phyloP scores from a whole-genome alignment of 768 basidiomycete species.

The Guyanaporus albipodus region DNA sequence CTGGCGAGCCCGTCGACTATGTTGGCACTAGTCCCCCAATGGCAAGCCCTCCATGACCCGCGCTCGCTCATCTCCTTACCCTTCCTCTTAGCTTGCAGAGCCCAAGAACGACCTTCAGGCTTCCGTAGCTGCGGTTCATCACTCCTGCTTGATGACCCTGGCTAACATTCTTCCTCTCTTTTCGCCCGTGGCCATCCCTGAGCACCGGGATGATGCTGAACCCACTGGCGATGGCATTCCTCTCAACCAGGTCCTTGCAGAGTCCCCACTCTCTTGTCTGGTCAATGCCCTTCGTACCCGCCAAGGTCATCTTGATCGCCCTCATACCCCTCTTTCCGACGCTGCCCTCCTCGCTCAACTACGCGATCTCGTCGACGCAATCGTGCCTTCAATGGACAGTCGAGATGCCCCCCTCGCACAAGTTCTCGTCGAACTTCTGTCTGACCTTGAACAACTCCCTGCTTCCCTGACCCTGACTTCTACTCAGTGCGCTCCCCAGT shows the following conservation, averaged over 20 bases:
- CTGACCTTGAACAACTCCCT: slow-evolving; percentile 64
- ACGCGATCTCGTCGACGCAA: slow-evolving; percentile 45
- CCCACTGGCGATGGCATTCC: slow-evolving; percentile 24
- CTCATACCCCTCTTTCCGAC: slow-evolving; percentile 42
- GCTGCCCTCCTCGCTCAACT: slow-evolving; percentile 59
- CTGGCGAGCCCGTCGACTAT: slow-evolving; percentile 20
- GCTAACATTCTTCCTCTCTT: slow-evolving; percentile 64
- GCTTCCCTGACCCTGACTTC: slow-evolving; percentile 17
- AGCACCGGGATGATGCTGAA: slow-evolving; percentile 52
- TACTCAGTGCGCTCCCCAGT: slow-evolving; percentile 11
- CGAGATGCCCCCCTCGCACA: slow-evolving; percentile 62
- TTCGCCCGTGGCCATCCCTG: slow-evolving; percentile 3
- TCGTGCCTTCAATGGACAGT: slow-evolving; percentile 41
- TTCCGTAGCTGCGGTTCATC: slow-evolving; percentile 70
- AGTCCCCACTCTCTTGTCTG: slow-evolving; percentile 18
- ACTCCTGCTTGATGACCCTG: slow-evolving; percentile 70
- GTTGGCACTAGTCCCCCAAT: neutral
- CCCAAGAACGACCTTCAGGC: slow-evolving; percentile 58
- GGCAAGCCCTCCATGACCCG: neutral
- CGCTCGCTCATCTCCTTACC: neutral
- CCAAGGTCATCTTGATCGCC: slow-evolving; percentile 3
- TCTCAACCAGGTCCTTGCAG: slow-evolving; percentile 12
- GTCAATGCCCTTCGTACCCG: slow-evolving; percentile 18
- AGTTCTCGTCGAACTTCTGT: slow-evolving; percentile 64
- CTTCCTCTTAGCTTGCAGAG: slow-evolving; percentile 4